phyloP scores from a whole-genome alignment of 2,329 filamentous ascomycete genomes.

The Zymoseptoria crescenta region DNA sequence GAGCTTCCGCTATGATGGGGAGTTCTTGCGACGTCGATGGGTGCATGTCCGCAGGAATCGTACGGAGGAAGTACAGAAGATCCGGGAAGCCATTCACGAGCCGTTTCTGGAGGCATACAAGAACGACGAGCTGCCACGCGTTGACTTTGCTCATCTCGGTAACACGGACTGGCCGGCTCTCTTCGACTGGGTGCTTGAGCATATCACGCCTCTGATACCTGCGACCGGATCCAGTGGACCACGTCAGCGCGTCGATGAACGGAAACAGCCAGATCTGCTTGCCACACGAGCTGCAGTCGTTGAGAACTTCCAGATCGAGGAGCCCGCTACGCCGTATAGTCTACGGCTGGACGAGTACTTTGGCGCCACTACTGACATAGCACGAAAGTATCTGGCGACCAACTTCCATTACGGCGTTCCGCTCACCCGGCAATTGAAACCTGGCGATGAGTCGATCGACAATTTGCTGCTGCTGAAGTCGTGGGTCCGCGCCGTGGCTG shows the following conservation, averaged over 20 bases:
- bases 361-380: conserved; percentile 12
- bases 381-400: conserved; percentile 14
- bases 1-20: conserved; percentile 30
- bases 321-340: conserved; percentile 7
- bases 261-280: conserved; percentile 25
- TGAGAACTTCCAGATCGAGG: conserved; percentile 10
- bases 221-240: not conserved
- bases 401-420: conserved; percentile 11
- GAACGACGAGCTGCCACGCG: conserved; percentile 49
- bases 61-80: conserved; percentile 32
- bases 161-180: conserved; percentile 62
- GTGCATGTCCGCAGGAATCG: conserved; percentile 18
- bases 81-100: conserved; percentile 57
- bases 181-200: conserved; percentile 55
- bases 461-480: conserved; percentile 31
- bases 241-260: conserved; percentile 30
- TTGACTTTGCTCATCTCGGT: conserved; percentile 56
- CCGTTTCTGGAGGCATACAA: conserved; percentile 61
- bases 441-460: conserved; percentile 11
- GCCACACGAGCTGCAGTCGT: conserved; percentile 9
- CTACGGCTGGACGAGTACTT: conserved; percentile 16
- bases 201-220: conserved; percentile 8
- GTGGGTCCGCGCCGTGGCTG: conserved; percentile 40
- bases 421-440: conserved; percentile 7
- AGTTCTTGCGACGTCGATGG: conserved; percentile 35